Base-by-base conservation (phyloP, 1,284 basidiomycete genomes). In the Cutaneotrichosporon cavernicola region DNA sequence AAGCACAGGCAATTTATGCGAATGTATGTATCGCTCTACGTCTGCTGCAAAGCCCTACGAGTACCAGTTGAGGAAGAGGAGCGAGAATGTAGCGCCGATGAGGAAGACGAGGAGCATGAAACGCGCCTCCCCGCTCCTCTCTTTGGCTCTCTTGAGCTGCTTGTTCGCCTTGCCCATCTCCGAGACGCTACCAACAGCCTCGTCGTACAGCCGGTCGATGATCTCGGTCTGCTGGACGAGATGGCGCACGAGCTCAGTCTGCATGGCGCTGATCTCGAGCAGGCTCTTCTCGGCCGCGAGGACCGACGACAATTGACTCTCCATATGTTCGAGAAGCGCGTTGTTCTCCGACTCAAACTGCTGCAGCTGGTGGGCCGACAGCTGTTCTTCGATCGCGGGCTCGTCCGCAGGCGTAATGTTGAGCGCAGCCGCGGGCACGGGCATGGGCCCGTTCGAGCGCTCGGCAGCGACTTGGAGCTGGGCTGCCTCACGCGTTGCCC, bases 51-150 rank as follows among this genome's bases (percentile, higher is more conserved):
- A 38, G 43, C 31, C 9, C 50, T 63, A 78, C 26, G 76, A 69
- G 66, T 82, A 82, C 77, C 83, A 84, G 70, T 86, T 83, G 60
- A 85, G 71, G 71, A 85, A 85, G 50, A 86, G 71, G 60, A 86
- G 67, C 1, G 82, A 82, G 49, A 84, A 69, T 58, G 82, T 82
- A 26, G 83, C 83, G 0, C 83, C 82, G 16, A 86, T 70, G 30
- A 86, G 72, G 67, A 86, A 85, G 53, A 84, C 72, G 22, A 84
- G 72, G 61, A 86, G 73, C 73, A 82, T 83, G 57, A 83, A 74
- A 64, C 83, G 79, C 16, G 82, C 82, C 58, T 84, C 83, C 26
- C 82, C 76, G 43, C 82, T 82, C 26, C 82, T 73, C 73, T 84
- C 78, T 63, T 82, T 83, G 5, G 85, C 84, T 72, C 82, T 80